Evolutionary conservation across 1,139 yeast genomes (phyloP).

Genomic region (Lodderomyces beijingensis): DNA sequence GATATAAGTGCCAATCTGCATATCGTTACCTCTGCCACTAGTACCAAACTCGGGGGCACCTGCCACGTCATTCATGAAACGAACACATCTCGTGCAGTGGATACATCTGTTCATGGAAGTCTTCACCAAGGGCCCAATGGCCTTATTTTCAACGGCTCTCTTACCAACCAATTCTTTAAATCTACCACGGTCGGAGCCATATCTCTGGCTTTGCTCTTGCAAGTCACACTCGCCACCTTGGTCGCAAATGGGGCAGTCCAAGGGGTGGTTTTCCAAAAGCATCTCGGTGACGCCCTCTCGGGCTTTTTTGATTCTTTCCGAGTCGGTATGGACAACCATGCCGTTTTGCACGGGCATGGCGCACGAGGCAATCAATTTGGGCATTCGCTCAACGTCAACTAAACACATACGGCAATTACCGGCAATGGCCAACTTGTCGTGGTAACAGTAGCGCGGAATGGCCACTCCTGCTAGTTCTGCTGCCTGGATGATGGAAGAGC

Average conservation of each 20-base stretch:
- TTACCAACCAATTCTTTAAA: slow-evolving; percentile 78
- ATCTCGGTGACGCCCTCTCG: slow-evolving; percentile 91
- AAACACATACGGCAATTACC: slow-evolving; percentile 95
- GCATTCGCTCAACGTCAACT: slow-evolving; percentile 87
- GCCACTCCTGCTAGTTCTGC: slow-evolving; percentile 88
- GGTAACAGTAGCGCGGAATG: slow-evolving; percentile 88
- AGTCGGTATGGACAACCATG: slow-evolving; percentile 80
- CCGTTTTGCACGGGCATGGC: slow-evolving; percentile 89
- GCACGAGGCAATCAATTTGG: slow-evolving; percentile 87
- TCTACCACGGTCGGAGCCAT: slow-evolving; percentile 85
- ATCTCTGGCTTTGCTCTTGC: slow-evolving; percentile 82
- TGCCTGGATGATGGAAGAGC: slow-evolving; percentile 85
- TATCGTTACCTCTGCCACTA: slow-evolving; percentile 85
- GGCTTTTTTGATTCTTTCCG: slow-evolving; percentile 77
- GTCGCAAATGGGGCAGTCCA: slow-evolving; percentile 91
- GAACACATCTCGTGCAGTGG: slow-evolving; percentile 89
- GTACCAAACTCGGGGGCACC: slow-evolving; percentile 92
- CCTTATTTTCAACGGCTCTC: slow-evolving; percentile 88
- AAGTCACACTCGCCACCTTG: slow-evolving; percentile 95
- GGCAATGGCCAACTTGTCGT: slow-evolving; percentile 87
- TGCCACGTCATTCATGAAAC: slow-evolving; percentile 87
- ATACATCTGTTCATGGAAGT: slow-evolving; percentile 93
- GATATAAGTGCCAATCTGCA: slow-evolving; percentile 88
- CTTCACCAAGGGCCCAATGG: slow-evolving; percentile 84
- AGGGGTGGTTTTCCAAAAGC: slow-evolving; percentile 84